phyloP scores from a whole-genome alignment of 2,329 filamentous ascomycete species.

The Biscogniauxia sp. region DNA sequence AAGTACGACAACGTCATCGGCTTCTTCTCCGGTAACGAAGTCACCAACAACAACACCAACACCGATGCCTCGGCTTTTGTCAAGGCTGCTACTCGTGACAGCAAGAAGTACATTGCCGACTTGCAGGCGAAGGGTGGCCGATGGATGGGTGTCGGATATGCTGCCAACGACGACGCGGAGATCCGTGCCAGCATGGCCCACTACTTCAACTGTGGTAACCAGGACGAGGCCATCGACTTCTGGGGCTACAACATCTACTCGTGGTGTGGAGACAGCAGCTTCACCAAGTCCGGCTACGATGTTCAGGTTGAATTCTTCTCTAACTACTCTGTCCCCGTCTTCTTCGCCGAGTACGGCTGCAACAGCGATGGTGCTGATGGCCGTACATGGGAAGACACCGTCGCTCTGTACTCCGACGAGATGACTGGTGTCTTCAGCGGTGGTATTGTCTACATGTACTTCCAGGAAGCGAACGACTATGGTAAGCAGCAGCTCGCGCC shows the following conservation, averaged over 20 bases:
- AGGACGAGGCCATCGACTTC: constrained; percentile 66
- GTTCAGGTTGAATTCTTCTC: constrained; percentile 68
- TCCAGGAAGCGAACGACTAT: constrained; percentile 71
- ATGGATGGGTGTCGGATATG: constrained; percentile 72
- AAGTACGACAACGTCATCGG: constrained; percentile 74
- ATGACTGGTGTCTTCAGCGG: constrained; percentile 76
- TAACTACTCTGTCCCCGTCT: constrained; percentile 72
- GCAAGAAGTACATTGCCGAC: constrained; percentile 72
- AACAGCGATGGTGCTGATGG: constrained; percentile 54
- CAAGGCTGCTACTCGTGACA: constrained; percentile 78
- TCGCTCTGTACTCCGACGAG: constrained; percentile 62
- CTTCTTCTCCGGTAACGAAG: constrained; percentile 82
- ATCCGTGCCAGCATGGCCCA: constrained; percentile 68
- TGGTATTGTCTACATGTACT: constrained; percentile 84
- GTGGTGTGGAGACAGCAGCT: constrained; percentile 72
- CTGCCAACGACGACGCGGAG: constrained; percentile 72
- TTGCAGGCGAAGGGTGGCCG: constrained; percentile 58
- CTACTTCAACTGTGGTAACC: constrained; percentile 73
- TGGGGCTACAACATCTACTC: constrained; percentile 91
- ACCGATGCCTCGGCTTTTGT: constrained; percentile 74
- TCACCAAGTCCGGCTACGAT: constrained; percentile 65
- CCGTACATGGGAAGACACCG: constrained; percentile 69
- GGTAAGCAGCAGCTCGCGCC: constrained; percentile 42
- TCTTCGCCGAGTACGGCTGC: constrained; percentile 84
- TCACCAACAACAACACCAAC: constrained; percentile 72